Conservation (phyloP, 805 yeast species). For the Kluyveromyces starmeri region DNA sequence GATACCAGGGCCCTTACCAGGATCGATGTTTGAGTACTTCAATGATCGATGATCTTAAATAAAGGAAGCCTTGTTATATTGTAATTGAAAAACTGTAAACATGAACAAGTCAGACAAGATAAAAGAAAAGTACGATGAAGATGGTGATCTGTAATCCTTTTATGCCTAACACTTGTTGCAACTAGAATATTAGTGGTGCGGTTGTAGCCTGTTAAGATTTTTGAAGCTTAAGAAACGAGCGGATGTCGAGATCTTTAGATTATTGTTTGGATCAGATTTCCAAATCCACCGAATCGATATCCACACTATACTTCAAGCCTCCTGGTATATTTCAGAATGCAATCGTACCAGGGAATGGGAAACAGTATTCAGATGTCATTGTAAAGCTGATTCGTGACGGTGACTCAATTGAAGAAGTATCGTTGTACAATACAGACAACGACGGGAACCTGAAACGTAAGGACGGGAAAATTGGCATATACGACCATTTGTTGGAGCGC, state of each 20-base stretch:
- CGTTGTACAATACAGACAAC: constrained; percentile 38
- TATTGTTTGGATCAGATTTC: constrained; percentile 29
- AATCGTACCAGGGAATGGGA: constrained; percentile 30
- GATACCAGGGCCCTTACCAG: too few relatives aligned
- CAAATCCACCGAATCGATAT: constrained; percentile 34
- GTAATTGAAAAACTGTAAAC: too few relatives aligned
- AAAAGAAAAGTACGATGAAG: too few relatives aligned
- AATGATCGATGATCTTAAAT: too few relatives aligned
- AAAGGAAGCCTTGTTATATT: too few relatives aligned
- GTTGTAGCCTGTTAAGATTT: too few relatives aligned
- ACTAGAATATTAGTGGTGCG: too few relatives aligned
- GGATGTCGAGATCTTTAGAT: constrained; percentile 24
- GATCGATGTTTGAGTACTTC: too few relatives aligned
- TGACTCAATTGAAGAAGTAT: constrained; percentile 38
- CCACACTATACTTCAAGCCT: constrained; percentile 38
- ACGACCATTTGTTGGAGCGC: constrained; percentile 28
- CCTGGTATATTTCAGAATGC: constrained; percentile 65
- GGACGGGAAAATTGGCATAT: constrained; percentile 40
- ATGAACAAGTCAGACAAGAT: too few relatives aligned
- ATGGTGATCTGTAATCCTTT: too few relatives aligned
- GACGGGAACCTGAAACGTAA: constrained; percentile 36
- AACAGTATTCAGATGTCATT: constrained; percentile 27
- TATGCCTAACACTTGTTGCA: too few relatives aligned
- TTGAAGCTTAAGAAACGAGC: too few relatives aligned
- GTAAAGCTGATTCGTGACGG: constrained; percentile 55